Evolutionary conservation across 1,139 yeast genomes (phyloP).

Genomic region (Saccharomyces pastorianus): DNA sequence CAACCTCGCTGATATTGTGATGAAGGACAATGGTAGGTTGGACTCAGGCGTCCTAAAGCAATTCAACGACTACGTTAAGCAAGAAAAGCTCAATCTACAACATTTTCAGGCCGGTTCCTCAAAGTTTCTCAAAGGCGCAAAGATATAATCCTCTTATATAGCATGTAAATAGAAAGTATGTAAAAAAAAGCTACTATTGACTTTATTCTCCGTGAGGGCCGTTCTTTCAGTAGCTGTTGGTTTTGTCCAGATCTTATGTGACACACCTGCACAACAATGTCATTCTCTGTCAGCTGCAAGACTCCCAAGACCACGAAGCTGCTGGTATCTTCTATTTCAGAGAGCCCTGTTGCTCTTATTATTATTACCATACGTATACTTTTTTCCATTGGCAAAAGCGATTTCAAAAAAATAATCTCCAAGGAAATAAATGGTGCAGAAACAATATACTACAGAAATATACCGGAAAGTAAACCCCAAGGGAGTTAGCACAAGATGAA

Average conservation of each 20-base stretch:
- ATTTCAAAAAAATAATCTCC: not conserved
- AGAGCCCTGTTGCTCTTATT: not conserved
- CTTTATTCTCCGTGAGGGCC: not conserved
- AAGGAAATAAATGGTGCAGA: not conserved
- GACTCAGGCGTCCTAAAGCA: not conserved
- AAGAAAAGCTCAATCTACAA: not conserved
- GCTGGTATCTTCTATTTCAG: not conserved
- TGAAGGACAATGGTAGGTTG: not conserved
- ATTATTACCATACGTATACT: not conserved
- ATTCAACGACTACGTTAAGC: not conserved
- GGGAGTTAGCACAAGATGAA: constrained; percentile 24
- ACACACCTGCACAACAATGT: not conserved
- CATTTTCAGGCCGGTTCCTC: not conserved
- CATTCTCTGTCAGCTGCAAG: not conserved
- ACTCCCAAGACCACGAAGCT: not conserved
- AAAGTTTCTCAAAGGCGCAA: not conserved
- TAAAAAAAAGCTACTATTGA: no score
- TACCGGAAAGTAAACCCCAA: not conserved
- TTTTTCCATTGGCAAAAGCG: not conserved
- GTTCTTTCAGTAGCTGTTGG: not conserved
- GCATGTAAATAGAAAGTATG: not conserved
- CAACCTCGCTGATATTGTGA: not conserved
- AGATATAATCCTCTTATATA: not conserved
- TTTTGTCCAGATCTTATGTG: no score
- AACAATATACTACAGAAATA: not conserved